phyloP scores from a whole-genome alignment of 2,329 filamentous ascomycete genomes.

The Ophiostoma sp. region DNA sequence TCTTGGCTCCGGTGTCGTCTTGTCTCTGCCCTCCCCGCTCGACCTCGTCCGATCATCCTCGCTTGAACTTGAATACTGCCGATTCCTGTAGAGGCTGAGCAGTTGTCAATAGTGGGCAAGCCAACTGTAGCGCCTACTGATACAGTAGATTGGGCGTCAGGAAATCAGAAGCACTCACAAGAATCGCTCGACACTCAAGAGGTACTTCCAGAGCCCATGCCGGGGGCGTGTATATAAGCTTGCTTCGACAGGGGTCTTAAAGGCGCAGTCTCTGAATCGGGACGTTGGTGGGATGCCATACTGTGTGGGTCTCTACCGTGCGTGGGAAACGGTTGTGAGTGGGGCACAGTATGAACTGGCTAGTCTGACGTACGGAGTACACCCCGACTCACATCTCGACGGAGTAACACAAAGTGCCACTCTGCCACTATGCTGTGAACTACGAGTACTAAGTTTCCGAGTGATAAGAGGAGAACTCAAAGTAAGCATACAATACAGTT shows the following conservation, averaged over 20 bases:
- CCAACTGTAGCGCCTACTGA: not conserved
- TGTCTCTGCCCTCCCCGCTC: not conserved
- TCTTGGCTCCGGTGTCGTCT: not conserved
- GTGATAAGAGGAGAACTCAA: not conserved
- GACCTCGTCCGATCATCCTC: not conserved
- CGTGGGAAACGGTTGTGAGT: not conserved
- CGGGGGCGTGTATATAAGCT: not conserved
- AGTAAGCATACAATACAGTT: not conserved
- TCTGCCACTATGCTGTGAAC: not conserved
- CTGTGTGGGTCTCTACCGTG: constrained; percentile 13
- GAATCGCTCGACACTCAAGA: not conserved
- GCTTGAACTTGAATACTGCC: not conserved
- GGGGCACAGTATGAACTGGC: not conserved
- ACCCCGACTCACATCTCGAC: not conserved
- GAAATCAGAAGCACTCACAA: not conserved
- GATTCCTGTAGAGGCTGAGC: not conserved
- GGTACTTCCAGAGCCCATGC: not conserved
- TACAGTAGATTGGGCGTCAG: not conserved
- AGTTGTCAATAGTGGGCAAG: not conserved
- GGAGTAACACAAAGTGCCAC: not conserved
- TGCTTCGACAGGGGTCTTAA: not conserved
- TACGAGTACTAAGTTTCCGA: not conserved
- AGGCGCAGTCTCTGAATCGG: not conserved
- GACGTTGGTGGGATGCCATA: not conserved
- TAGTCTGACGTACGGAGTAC: not conserved